Evolutionary conservation across 1,284 basidiomycete species (phyloP).

Genomic region (Cryptococcus wingfieldii): DNA sequence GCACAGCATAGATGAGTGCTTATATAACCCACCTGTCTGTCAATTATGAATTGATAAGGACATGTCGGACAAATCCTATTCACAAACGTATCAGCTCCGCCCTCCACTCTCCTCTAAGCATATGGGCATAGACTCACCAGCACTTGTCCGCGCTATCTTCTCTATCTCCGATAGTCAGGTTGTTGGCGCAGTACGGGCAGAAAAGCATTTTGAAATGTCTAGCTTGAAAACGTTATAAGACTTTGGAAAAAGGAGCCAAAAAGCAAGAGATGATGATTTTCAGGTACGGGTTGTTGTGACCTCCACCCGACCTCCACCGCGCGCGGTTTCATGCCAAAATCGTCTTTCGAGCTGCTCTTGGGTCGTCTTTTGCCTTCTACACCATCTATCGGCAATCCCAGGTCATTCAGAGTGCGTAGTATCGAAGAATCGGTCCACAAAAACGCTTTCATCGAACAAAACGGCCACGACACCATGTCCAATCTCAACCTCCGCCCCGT

Average conservation of each 20-base stretch:
- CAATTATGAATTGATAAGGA: constrained; percentile 89
- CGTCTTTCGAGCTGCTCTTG: not conserved
- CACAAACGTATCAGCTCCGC: constrained; percentile 24
- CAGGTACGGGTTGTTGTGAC: not conserved
- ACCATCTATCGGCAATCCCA: not conserved
- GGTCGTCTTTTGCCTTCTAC: not conserved
- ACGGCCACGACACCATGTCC: constrained; percentile 13
- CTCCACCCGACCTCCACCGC: not conserved
- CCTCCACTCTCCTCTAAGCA: not conserved
- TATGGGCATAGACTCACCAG: constrained; percentile 34
- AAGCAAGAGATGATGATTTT: not conserved
- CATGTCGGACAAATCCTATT: constrained; percentile 87
- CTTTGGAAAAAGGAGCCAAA: not conserved
- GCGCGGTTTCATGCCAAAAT: not conserved
- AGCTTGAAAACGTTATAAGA: not conserved
- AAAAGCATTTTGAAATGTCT: constrained; percentile 63
- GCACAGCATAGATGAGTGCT: not conserved
- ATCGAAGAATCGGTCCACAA: not conserved
- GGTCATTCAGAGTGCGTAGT: not conserved
- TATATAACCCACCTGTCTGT: constrained; percentile 58
- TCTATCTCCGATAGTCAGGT: constrained; percentile 64
- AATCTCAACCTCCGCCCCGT: constrained; percentile 33
- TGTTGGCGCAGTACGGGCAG: constrained; percentile 92
- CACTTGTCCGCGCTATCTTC: constrained; percentile 42
- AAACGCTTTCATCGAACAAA: not conserved